phyloP scores from a whole-genome alignment of 2,329 filamentous ascomycete genomes.

The Myrmaecium sp. region DNA sequence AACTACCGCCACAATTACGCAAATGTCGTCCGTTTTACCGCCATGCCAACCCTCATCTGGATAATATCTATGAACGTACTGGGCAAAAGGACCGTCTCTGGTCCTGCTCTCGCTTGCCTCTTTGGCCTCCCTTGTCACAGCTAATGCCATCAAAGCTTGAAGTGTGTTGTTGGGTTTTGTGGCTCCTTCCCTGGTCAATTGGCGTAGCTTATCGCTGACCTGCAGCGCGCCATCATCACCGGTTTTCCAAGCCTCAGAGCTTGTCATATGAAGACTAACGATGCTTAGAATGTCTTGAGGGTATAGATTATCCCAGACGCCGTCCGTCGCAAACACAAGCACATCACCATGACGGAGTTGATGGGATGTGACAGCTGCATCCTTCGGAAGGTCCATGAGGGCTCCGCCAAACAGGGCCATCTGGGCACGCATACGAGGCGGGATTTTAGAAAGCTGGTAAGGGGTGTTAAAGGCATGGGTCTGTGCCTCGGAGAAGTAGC shows the following conservation, averaged over 20 bases:
- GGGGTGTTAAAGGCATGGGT: conserved; percentile 97
- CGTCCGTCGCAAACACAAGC: conserved; percentile 84
- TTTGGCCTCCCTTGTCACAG: conserved; percentile 71
- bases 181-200: conserved; percentile 31
- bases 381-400: conserved; percentile 66
- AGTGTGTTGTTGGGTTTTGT: conserved; percentile 36
- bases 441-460: conserved; percentile 81
- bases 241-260: conserved; percentile 56
- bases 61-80: conserved; percentile 77
- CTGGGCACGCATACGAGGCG: conserved; percentile 60
- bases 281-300: conserved; percentile 76
- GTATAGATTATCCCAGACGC: conserved; percentile 89
- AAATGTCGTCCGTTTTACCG: conserved; percentile 93
- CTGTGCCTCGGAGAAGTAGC: conserved; percentile 68
- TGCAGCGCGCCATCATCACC: conserved; percentile 25
- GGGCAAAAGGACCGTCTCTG: conserved; percentile 82
- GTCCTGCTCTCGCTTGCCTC: conserved; percentile 65
- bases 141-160: conserved; percentile 62
- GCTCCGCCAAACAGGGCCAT: conserved; percentile 68
- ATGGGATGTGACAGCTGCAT: conserved; percentile 66
- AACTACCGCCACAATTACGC: conserved; percentile 51
- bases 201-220: conserved; percentile 44
- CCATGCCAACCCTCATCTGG: conserved; percentile 77
- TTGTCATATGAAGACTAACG: conserved; percentile 59
- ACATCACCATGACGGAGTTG: conserved; percentile 77